Percentiles rank a stretch among this genome's conserved stretches.
phyloP scores from a whole-genome alignment of 805 yeast genomes.

The Pichia cabralensis region DNA sequence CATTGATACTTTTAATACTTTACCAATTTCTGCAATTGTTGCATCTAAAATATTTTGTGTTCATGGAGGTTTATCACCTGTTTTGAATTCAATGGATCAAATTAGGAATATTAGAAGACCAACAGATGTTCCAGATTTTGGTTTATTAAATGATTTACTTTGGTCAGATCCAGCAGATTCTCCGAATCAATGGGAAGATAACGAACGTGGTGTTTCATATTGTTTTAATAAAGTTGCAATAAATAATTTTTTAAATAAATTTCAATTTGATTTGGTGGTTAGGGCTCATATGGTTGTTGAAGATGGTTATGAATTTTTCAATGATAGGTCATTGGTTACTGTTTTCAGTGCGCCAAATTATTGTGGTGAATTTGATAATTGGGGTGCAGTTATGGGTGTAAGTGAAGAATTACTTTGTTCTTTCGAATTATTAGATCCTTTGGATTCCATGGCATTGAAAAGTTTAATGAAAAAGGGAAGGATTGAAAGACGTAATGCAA shows the following conservation, averaged over 20 bases:
- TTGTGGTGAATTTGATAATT: slow-evolving; percentile 80
- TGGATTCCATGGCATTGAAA: slow-evolving; percentile 86
- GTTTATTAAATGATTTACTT: slow-evolving; percentile 62
- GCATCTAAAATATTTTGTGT: slow-evolving; percentile 92
- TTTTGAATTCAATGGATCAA: slow-evolving; percentile 62
- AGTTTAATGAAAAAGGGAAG: slow-evolving; percentile 93
- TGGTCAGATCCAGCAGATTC: slow-evolving; percentile 87
- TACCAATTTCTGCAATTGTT: slow-evolving; percentile 92
- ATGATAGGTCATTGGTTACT: slow-evolving; percentile 60
- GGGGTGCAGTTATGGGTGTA: slow-evolving; percentile 99
- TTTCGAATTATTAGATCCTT: slow-evolving; percentile 87
- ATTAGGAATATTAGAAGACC: slow-evolving; percentile 69
- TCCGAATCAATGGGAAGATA: slow-evolving; percentile 78
- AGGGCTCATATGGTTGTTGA: slow-evolving; percentile 86
- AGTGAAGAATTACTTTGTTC: slow-evolving; percentile 87
- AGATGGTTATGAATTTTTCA: slow-evolving; percentile 71
- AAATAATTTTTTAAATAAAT: slow-evolving; percentile 62
- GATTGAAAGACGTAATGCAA: slow-evolving; percentile 67
- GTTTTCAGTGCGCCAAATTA: slow-evolving; percentile 71
- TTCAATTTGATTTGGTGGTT: slow-evolving; percentile 72
- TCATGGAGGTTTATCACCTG: slow-evolving; percentile 78
- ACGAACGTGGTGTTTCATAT: slow-evolving; percentile 75
- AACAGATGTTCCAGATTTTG: slow-evolving; percentile 80
- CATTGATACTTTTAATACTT: slow-evolving; percentile 88
- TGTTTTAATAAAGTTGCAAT: slow-evolving; percentile 74